Percentiles rank a stretch among this genome's conserved stretches.
phyloP scores from a whole-genome alignment of 2,329 filamentous ascomycete genomes.

The Pseudogymnoascus sp. region DNA sequence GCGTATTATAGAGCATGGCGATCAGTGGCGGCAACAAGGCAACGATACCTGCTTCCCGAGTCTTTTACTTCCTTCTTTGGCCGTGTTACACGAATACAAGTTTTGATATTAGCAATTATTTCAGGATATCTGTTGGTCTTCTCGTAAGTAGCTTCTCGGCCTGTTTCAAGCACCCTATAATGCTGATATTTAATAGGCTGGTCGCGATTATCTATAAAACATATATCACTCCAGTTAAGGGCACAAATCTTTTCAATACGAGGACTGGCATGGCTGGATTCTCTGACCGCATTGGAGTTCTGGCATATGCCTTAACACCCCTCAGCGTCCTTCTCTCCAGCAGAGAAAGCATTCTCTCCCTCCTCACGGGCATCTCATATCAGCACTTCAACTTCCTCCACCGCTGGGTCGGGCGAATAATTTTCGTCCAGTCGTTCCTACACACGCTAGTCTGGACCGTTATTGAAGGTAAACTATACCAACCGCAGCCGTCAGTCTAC shows the following conservation, averaged over 20 bases:
- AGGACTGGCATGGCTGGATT: conserved; percentile 60
- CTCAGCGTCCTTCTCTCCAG: conserved; percentile 60
- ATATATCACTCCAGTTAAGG: conserved; percentile 64
- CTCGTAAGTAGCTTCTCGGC: conserved; percentile 35
- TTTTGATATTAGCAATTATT: conserved; percentile 52
- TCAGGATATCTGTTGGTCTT: conserved; percentile 59
- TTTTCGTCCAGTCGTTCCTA: conserved; percentile 58
- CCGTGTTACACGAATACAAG: conserved; percentile 60
- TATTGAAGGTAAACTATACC: conserved; percentile 59
- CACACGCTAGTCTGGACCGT: conserved; percentile 68
- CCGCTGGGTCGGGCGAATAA: conserved; percentile 68
- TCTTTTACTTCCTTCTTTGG: conserved; percentile 53
- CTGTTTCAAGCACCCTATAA: background rate
- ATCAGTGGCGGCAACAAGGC: conserved; percentile 12
- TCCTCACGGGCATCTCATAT: conserved; percentile 67
- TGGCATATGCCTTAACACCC: conserved; percentile 69
- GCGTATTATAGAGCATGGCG: conserved; percentile 21
- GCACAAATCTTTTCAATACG: conserved; percentile 51
- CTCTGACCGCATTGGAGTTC: conserved; percentile 59
- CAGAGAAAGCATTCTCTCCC: conserved; percentile 61
- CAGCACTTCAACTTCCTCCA: conserved; percentile 74
- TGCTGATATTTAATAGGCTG: conserved; percentile 32
- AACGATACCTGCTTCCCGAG: conserved; percentile 53
- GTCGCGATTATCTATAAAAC: conserved; percentile 60
- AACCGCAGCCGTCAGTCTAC: conserved; percentile 59